Evolutionary conservation across 768 basidiomycete genomes (phyloP), one percentile per base, ranked within the genome.

Genomic region (Sistotremastrum niveocremeum): DNA sequence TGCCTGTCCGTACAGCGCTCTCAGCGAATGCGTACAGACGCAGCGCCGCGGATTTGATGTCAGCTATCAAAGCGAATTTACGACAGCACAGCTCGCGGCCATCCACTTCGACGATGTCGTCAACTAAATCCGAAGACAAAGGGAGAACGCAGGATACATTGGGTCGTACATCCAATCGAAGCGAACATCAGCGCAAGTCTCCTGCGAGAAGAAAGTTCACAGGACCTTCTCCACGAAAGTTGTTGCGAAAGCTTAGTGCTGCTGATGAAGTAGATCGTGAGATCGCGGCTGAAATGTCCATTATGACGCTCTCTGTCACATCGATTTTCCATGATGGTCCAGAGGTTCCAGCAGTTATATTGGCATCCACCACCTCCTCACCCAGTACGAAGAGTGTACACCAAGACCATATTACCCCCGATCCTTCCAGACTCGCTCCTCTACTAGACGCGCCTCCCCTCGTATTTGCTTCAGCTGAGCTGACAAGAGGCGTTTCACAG

Each of bases 51-150:
- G 77, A 70, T 29, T 62, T 93, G 40, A 89, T 93, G 84, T 82
- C 81, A 29, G 84, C 87, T 52, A 88, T 91, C 52, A 82, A 85
- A 85, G 59, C 78, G 82, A 8, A 54, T 84, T 2, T 81, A 83
- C 56, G 81, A 82, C 2, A 71, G 69, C 4, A 20, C 20, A 20
- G 20, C 20, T 20, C 20, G 20, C 20, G 20, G 20, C 20, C 20
- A 20, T 20, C 20, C 20, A 20, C 37, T 38, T 38, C 37, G 37
- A 10, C 37, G 41, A 10, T 10, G 28, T 29, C 28, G 42, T 33
- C n/a, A 44, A 41, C 29, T 4, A 29, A 41, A 12, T 10, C 4
- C 29, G 40, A 41, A 9, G 40, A 41, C 33, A 32, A 41, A 41
- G 40, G 33, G 7, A 4, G 6, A 6, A 30, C 12, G 10, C 29